Conservation (phyloP, 768 basidiomycete species). For the Calvatia gigantea region DNA sequence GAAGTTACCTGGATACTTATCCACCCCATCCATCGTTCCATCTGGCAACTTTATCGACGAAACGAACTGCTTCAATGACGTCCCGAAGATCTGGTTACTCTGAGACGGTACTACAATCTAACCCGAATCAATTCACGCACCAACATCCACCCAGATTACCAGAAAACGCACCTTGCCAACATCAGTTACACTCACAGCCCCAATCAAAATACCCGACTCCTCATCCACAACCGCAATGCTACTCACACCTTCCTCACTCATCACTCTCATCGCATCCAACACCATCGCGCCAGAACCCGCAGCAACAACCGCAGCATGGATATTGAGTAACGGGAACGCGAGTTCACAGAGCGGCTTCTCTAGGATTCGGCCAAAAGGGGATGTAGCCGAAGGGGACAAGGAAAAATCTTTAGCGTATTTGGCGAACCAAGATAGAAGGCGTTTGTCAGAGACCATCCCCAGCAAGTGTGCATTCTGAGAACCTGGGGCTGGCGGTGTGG, state of each 20-base stretch:
- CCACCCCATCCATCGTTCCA: slow-evolving; percentile 76
- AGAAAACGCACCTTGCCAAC: slow-evolving; percentile 57
- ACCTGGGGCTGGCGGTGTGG: neutral
- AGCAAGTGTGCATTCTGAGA: slow-evolving; percentile 41
- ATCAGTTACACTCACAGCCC: slow-evolving; percentile 82
- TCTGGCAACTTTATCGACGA: slow-evolving; percentile 68
- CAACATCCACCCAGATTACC: neutral
- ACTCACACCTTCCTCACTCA: slow-evolving; percentile 85
- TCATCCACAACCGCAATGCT: slow-evolving; percentile 77
- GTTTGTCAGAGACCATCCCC: slow-evolving; percentile 74
- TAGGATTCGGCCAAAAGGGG: slow-evolving; percentile 38
- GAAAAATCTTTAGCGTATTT: slow-evolving; percentile 44
- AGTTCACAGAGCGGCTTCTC: slow-evolving; percentile 53
- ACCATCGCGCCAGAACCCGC: slow-evolving; percentile 58
- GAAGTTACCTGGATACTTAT: slow-evolving; percentile 68
- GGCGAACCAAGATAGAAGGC: slow-evolving; percentile 68
- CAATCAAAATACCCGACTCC: slow-evolving; percentile 56
- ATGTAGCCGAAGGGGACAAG: neutral
- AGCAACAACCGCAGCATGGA: slow-evolving; percentile 62
- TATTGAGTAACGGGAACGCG: slow-evolving; percentile 60
- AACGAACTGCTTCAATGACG: slow-evolving; percentile 67
- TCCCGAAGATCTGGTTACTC: slow-evolving; percentile 72
- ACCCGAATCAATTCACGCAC: neutral
- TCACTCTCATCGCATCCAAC: slow-evolving; percentile 78
- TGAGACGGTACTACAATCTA: slow-evolving; percentile 79